These are phyloP conservation scores for Setomelanomma holmii DNA, from an alignment of 2,329 filamentous ascomycete genomes.

Conservation along the genomic window DNA sequence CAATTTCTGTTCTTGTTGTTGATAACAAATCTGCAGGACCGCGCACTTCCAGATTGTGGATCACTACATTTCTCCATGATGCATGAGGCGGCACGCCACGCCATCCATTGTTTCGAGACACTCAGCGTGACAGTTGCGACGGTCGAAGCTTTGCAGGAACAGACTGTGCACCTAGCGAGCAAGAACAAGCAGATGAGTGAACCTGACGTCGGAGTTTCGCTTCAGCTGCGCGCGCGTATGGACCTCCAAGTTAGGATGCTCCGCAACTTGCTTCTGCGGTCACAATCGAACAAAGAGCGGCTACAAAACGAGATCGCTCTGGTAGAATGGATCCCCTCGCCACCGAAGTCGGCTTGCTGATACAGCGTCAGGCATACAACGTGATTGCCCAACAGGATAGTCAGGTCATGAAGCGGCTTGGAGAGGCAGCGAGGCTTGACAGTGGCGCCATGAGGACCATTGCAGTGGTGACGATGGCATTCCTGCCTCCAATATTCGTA, in stretches of 20 bases:
- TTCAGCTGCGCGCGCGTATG: constrained; percentile 3
- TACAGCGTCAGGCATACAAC: constrained; percentile 19
- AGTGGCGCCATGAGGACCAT: constrained; percentile 22
- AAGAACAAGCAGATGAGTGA: background rate
- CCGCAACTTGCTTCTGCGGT: constrained; percentile 12
- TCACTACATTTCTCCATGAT: constrained; percentile 9
- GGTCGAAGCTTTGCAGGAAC: constrained; percentile 6
- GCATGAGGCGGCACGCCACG: constrained; percentile 21
- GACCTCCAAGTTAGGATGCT: constrained; percentile 15
- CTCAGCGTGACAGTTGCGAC: constrained; percentile 16
- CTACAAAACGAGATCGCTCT: constrained; percentile 24
- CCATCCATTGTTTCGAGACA: constrained; percentile 21
- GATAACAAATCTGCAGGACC: constrained; percentile 3
- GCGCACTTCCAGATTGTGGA: constrained; percentile 1
- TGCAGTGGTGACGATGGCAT: constrained; percentile 26
- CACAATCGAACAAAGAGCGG: constrained; percentile 22
- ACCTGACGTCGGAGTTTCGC: background rate
- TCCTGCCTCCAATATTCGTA: constrained; percentile 25
- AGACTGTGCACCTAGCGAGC: background rate
- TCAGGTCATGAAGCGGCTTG: constrained; percentile 17
- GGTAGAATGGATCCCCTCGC: background rate
- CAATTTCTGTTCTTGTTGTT: background rate
- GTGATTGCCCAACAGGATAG: constrained; percentile 26
- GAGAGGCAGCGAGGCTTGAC: constrained; percentile 20
- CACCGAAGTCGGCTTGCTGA: constrained; percentile 1